Base-by-base conservation (phyloP, 768 basidiomycete genomes). In the Lactarius evosmus region DNA sequence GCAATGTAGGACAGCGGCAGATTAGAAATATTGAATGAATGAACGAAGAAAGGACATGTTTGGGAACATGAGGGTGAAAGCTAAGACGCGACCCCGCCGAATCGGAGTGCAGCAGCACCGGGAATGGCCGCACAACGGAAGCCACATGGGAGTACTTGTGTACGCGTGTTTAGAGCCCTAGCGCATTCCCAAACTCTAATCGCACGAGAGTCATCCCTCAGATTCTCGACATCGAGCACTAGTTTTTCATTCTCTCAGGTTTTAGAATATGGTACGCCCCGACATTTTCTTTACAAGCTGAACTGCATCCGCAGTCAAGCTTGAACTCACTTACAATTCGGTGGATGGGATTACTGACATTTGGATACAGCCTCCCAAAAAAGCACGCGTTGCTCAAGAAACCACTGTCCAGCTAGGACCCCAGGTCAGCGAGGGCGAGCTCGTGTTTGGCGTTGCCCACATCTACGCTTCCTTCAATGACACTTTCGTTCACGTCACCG, bases 381-480 rank as follows among this genome's bases (percentile, higher is more conserved):
- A 89, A 82, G 79, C 77, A 75, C 91, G 89, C 78, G 86, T 79
- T 66, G 82, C 85, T 76, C 90, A 92, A 77, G 89, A 92, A 74
- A 85, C 83, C 74, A 84, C 91, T 70, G 92, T 95, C 74, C 87
- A 88, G 59, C 92, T 97, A 77, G 95, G 96, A 69, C 96, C 95
- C 71, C 90, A 98, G 75, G 92, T 95, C 72, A 88, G 89, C 66
- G 95, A 97, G 76, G 95, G 96, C 74, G 95, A 98, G 79, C 87
- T 90, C 72, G 96, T 98, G 49, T 98, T 96, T 74, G 96, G 96
- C 69, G 95, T 98, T 66, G 97, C 97, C 12, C 96, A 96, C 82
- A 98, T 98, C 80, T 98, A 90, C 72, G 96, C 97, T 44, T 96
- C 94, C 62, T 99, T 99, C 87, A 99, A 99, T 79, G 97, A 99